Base-by-base conservation (phyloP, 2,329 filamentous ascomycete species). In the Fonsecaea pedrosoi region DNA sequence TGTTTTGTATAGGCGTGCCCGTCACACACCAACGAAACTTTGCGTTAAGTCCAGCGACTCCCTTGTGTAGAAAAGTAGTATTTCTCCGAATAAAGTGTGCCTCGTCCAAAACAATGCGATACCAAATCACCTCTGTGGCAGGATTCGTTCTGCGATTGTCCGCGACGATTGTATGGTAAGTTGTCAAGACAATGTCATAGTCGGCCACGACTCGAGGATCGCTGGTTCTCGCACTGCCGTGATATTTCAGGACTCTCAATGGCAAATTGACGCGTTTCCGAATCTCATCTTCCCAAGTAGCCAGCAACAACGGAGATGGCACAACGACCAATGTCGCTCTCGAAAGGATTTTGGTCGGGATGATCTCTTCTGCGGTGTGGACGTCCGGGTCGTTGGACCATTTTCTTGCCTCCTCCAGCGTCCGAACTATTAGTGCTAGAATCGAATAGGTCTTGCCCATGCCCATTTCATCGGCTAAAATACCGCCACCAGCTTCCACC, bases 391-490 rank as follows among this genome's bases (percentile, higher is more conserved):
- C 61, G 6, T 74, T 59, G 10, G 76, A 77, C 80, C 80, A 84
- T 8, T 71, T 25, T 10, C 71, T 72, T 1, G 78, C 82, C 2
- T 74, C 59, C 0, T 77, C 73, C 0, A 82, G 70, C 0, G 82
- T 83, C 15, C 77, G 77, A 3, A 82, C 72, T 21, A 86, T 78
- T 0, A 86, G 73, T 0, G 84, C 81, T 9, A 87, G 78, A 0
- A 84, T 81, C 1, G 83, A 83, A 6, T 87, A 76, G 0, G 85
- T 83, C 70, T 88, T 88, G 0, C 86, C 86, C 77, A 87, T 81
- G 0, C 86, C 86, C 85, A 87, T 88, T 65, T 87, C 85, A 71
- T 88, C 86, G 0, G 85, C 85, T 1, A 88, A 71, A n/a, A 88
- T 83, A 0, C 84, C 84, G 42, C 77, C 81, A 13, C 76, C 75